A percentile compares a stretch with the other conserved stretches of the same genome.
These are phyloP conservation scores for Pleurotus sapidus DNA, from an alignment of 768 basidiomycete species.

Conservation along the genomic window DNA sequence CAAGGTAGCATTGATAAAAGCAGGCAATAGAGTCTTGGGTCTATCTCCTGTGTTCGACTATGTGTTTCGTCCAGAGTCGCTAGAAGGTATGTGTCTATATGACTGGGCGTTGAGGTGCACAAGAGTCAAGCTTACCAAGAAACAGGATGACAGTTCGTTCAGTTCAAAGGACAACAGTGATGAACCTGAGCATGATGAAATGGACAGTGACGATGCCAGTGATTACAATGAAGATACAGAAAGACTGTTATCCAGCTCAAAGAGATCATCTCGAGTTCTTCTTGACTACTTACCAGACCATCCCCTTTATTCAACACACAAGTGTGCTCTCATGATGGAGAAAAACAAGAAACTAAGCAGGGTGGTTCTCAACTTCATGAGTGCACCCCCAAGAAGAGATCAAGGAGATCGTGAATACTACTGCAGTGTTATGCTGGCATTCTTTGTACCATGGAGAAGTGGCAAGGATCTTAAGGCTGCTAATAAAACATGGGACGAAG, in stretches of 20 bases:
- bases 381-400: slow-evolving; percentile 26
- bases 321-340: neutral
- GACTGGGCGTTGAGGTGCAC: slow-evolving; percentile 20
- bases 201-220: neutral
- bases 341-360: neutral
- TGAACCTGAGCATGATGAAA: slow-evolving; percentile 7
- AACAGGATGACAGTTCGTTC: neutral
- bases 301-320: slow-evolving; percentile 4
- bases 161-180: neutral
- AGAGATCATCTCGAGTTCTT: neutral
- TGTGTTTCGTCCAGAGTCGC: slow-evolving; percentile 18
- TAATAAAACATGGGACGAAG: slow-evolving; percentile 20
- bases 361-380: slow-evolving; percentile 25
- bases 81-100: slow-evolving; percentile 22
- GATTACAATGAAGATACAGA: neutral
- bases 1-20: neutral
- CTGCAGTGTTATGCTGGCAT: slow-evolving; percentile 25
- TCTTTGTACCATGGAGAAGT: slow-evolving; percentile 28
- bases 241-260: neutral
- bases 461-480: slow-evolving; percentile 19
- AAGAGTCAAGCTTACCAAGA: slow-evolving; percentile 9
- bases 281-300: neutral
- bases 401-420: slow-evolving; percentile 26
- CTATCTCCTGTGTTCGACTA: slow-evolving; percentile 23
- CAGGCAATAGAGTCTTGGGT: slow-evolving; percentile 9